Conservation (phyloP, 805 yeast species). For the Candida coleopterorum region DNA sequence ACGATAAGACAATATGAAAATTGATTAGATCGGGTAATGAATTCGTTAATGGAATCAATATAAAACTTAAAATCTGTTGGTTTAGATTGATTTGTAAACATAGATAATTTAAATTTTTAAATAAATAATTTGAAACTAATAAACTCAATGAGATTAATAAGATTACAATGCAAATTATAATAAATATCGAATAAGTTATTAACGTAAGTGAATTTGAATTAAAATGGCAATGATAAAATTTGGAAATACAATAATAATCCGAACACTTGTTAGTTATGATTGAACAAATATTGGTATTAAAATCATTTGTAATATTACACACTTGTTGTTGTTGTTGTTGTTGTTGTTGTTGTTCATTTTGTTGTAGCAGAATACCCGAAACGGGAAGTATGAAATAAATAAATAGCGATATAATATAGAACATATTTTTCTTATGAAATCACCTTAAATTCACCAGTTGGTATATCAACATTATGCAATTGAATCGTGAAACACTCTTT, state of each 20-base stretch:
- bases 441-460: no score
- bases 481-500: no score
- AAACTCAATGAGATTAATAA: constrained; percentile 27
- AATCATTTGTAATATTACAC: not conserved
- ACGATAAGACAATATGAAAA: constrained; percentile 25
- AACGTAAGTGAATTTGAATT: constrained; percentile 9
- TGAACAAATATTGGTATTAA: constrained; percentile 11
- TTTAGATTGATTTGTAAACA: constrained; percentile 20
- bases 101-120: constrained; percentile 25
- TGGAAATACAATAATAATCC: constrained; percentile 23
- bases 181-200: constrained; percentile 9
- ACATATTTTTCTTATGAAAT: no score
- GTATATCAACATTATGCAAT: no score
- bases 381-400: not conserved
- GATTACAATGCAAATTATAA: constrained; percentile 16
- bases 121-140: constrained; percentile 30
- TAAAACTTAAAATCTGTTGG: constrained; percentile 26
- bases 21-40: constrained; percentile 35
- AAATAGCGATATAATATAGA: not conserved
- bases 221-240: constrained; percentile 22
- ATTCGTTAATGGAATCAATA: constrained; percentile 33
- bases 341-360: not conserved
- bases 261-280: constrained; percentile 17
- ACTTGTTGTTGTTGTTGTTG: not conserved
- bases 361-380: not conserved